These are phyloP conservation scores for Quercus bicolor DNA, from an alignment of 306 rosid species.

Conservation along the genomic window DNA sequence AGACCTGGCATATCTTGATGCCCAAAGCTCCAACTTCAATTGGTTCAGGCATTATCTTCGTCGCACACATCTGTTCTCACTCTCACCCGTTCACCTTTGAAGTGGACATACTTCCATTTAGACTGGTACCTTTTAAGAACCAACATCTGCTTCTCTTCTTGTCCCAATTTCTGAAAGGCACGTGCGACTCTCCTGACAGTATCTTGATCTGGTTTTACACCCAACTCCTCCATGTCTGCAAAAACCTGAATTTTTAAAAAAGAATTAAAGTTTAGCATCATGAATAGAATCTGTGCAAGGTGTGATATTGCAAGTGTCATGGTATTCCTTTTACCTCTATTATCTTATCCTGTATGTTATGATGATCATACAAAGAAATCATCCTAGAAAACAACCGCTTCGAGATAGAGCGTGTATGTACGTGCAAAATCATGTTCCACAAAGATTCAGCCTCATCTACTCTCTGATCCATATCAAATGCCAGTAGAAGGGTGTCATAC, in stretches of 20 bases:
- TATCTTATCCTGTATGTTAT: constrained; percentile 52
- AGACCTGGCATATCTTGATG: background rate
- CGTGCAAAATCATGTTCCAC: constrained; percentile 88
- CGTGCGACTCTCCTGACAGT: constrained; percentile 64
- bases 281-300: background rate
- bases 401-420: constrained; percentile 70
- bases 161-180: constrained; percentile 56
- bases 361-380: constrained; percentile 81
- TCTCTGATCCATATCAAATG: constrained; percentile 81
- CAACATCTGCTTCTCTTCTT: constrained; percentile 61
- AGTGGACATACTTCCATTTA: constrained; percentile 83
- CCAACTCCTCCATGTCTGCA: constrained; percentile 89
- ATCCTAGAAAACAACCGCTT: constrained; percentile 81
- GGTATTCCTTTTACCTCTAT: constrained; percentile 49
- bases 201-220: constrained; percentile 80
- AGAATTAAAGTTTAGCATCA: constrained; percentile 10
- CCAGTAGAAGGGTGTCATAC: constrained; percentile 79
- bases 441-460: constrained; percentile 91
- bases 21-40: constrained; percentile 18
- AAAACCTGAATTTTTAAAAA: constrained; percentile 54
- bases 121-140: constrained; percentile 57
- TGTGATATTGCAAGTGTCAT: background rate
- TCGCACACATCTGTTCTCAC: constrained; percentile 49
- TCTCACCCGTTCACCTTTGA: constrained; percentile 75
- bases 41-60: constrained; percentile 30